Base-by-base conservation (phyloP, 768 basidiomycete species). In the Kwoniella sp. region DNA sequence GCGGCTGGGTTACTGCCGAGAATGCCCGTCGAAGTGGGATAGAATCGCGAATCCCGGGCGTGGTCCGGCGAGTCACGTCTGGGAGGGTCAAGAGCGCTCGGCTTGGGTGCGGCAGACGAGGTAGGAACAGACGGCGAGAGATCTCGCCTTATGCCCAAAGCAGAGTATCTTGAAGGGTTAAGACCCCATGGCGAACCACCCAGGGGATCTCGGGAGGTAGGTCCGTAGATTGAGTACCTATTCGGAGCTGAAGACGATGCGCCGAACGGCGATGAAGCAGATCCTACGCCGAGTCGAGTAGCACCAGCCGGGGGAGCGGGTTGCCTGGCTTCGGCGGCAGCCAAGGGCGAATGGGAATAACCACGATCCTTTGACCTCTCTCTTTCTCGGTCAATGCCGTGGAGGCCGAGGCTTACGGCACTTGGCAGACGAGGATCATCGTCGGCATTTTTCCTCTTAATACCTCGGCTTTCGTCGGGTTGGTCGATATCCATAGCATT, bases 371-470 rank as follows among this genome's bases (percentile, higher is more conserved):
- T 64, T 3, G 43, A 42, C n/a, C 50, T 46, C 31, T 58, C 49
- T 12, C 57, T 41, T 20, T 60, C 60, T 20, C 50, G 8, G 37
- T 46, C 50, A 12, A 54, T 54, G 34, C 52, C 52, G 29, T 54
- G 52, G 14, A 60, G 22, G 29, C 47, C 47, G 15, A 60, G 38
- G 46, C 41, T 58, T 9, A 49, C 50, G 17, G 63, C 46, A 8
- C 57, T 40, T 3, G 57, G 53, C 7, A 61, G 48, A 23, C 57
- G 49, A 39, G 59, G 44, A 36, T 59, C 50, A 23, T 60, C 59
- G n/a, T 67, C 69, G 14, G 50, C 62, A 11, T 34, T 53, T 50
- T 73, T 73, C 8, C 71, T 56, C 46, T 73, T 73, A 10, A 62
- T 25, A 1, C 69, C 69, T 11, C 71, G 62, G 15, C 37, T 26